Evolutionary conservation across 2,329 filamentous ascomycete species (phyloP).

Genomic region (Apiospora pterosperma): DNA sequence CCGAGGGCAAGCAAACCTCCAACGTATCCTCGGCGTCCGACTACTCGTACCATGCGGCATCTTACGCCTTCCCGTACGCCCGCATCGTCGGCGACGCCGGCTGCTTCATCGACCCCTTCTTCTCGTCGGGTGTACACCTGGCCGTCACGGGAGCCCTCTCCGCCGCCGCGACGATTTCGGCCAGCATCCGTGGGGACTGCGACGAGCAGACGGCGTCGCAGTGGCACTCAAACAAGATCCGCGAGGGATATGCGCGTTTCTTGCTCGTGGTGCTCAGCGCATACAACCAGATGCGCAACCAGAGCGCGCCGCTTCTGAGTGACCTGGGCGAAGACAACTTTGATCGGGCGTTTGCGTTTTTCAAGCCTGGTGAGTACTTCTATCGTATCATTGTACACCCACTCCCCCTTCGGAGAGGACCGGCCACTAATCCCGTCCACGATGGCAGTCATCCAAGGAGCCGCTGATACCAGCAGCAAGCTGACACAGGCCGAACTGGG

Average conservation of each 20-base stretch:
- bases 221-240: slow-evolving; percentile 42
- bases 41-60: slow-evolving; percentile 40
- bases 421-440: no score
- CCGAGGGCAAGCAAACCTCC: slow-evolving; percentile 24
- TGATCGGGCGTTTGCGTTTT: slow-evolving; percentile 38
- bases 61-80: slow-evolving; percentile 34
- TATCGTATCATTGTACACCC: no score
- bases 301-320: slow-evolving; percentile 35
- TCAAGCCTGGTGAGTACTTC: slow-evolving; percentile 17
- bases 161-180: slow-evolving; percentile 41
- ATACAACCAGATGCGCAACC: slow-evolving; percentile 36
- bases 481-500: no score
- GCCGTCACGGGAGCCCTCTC: slow-evolving; percentile 40
- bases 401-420: no score
- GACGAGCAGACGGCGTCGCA: slow-evolving; percentile 30
- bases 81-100: slow-evolving; percentile 45
- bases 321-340: slow-evolving; percentile 40
- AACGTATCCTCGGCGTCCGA: slow-evolving; percentile 40
- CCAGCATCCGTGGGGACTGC: slow-evolving; percentile 33
- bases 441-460: no score
- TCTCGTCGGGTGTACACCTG: slow-evolving; percentile 45
- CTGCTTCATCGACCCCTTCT: slow-evolving; percentile 46
- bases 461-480: no score
- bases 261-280: slow-evolving; percentile 34
- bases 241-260: slow-evolving; percentile 45